Conservation (phyloP, 192 early-diverging fungal species). For the Rhizoclosmatium sp. region DNA sequence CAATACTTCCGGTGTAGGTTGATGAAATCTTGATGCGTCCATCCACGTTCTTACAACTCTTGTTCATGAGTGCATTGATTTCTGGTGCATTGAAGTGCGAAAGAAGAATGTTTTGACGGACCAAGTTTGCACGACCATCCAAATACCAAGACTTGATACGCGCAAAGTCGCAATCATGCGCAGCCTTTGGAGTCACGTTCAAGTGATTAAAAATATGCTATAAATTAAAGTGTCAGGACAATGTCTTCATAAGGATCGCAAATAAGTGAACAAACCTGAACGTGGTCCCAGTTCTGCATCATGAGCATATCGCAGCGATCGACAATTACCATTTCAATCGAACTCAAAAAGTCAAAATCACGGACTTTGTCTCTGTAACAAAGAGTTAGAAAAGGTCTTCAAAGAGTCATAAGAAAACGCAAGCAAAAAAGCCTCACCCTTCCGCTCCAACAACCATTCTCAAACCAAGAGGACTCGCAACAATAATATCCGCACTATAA, state of each 20-base stretch:
- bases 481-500: constrained; percentile 89
- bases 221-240: background rate
- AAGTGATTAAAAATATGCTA: constrained; percentile 83
- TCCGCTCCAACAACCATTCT: constrained; percentile 84
- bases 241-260: background rate
- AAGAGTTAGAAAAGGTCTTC: background rate
- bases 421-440: constrained; percentile 55
- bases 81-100: constrained; percentile 87
- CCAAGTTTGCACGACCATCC: constrained; percentile 82
- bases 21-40: constrained; percentile 63
- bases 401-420: constrained; percentile 17
- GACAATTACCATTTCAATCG: constrained; percentile 88
- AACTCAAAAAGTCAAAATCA: constrained; percentile 83
- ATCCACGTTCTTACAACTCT: constrained; percentile 57
- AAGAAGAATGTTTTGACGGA: constrained; percentile 90
- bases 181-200: constrained; percentile 87
- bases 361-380: constrained; percentile 67
- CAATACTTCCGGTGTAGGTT: constrained; percentile 71
- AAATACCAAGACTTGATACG: constrained; percentile 86
- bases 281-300: constrained; percentile 99
- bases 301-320: constrained; percentile 86
- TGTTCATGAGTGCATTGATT: constrained; percentile 81
- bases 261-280: constrained; percentile 59
- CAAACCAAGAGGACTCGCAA: constrained; percentile 92
- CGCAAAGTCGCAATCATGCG: constrained; percentile 97